Conservation (phyloP, 495 filamentous ascomycete species). For the Cenococcum geophilum region DNA sequence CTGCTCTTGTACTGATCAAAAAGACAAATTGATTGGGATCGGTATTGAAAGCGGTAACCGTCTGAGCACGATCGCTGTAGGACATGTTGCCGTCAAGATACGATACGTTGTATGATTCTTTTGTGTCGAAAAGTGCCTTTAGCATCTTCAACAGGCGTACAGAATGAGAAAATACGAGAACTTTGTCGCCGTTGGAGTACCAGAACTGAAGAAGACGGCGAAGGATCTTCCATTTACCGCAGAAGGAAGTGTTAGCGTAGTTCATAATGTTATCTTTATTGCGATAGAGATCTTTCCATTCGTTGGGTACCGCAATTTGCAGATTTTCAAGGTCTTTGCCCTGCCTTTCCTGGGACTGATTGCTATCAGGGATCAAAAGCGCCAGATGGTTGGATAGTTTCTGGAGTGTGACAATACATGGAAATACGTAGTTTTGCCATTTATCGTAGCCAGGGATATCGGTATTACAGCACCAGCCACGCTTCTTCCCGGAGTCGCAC, state of each 20-base stretch:
- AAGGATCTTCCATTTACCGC: slow-evolving; percentile 94
- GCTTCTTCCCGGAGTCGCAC: slow-evolving; percentile 63
- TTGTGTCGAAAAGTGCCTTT: slow-evolving; percentile 67
- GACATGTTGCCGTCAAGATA: slow-evolving; percentile 84
- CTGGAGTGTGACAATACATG: slow-evolving; percentile 71
- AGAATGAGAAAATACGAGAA: slow-evolving; percentile 85
- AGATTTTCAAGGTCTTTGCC: slow-evolving; percentile 72
- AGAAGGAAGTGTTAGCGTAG: slow-evolving; percentile 85
- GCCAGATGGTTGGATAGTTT: slow-evolving; percentile 91
- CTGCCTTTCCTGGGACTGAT: slow-evolving; percentile 69
- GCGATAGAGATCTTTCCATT: slow-evolving; percentile 70
- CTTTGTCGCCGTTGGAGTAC: slow-evolving; percentile 86
- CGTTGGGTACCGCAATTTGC: slow-evolving; percentile 64
- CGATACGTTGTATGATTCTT: slow-evolving; percentile 83
- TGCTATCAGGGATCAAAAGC: slow-evolving; percentile 69
- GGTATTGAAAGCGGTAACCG: slow-evolving; percentile 87
- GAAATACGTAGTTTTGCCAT: slow-evolving; percentile 82
- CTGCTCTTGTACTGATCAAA: slow-evolving; percentile 88
- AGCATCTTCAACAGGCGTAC: slow-evolving; percentile 83
- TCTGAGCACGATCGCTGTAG: slow-evolving; percentile 72
- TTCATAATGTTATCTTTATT: slow-evolving; percentile 73
- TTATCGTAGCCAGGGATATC: slow-evolving; percentile 51
- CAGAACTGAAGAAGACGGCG: slow-evolving; percentile 83
- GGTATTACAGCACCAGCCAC: slow-evolving; percentile 76
- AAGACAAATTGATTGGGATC: slow-evolving; percentile 89